Base-by-base conservation (phyloP, 345 rosid genomes). In the Trapa bicornis region DNA sequence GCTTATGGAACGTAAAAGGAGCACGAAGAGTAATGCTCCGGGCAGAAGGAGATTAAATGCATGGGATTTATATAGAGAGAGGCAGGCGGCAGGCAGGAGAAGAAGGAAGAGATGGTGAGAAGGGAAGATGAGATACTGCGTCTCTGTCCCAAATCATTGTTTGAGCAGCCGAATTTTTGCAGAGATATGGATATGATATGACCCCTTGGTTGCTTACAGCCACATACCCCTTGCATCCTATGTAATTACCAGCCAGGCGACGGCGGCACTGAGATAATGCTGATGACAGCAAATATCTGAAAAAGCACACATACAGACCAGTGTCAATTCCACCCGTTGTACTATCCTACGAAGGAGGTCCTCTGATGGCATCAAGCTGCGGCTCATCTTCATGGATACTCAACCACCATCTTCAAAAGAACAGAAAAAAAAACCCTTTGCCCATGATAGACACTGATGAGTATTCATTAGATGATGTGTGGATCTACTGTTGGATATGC, bases 91-190 rank as follows among this genome's bases (percentile, higher is more conserved):
- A 22, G 29, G 29, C 45, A 8, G 45, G 48, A 45, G 11, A 13
- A 7, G 48, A 45, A 6, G 48, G 33, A 10, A 3, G 35, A 33
- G 15, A 22, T 17, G 32, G 1, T 5, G 33, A 10, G 32, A 4
- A 52, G 29, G 17, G 2, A 29, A 52, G 60, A 62, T 15, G 29
- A 62, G 48, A 16, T 3, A 50, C 39, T n/a, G 48, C 29, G 29
- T 22, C 47, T 41, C 50, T 45, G 35, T 45, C 54, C 38, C 79
- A 71, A 78, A 85, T 85, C 84, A 83, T 85, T 80, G 83, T 79
- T 33, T 50, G 47, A 72, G 87, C 86, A 80, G 90, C 86, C 86
- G 29, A 78, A 73, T 77, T 78, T 61, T 68, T 61, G 78, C 35
- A 38, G 68, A 54, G 17, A 62, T 33, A 47, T 37, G 54, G 37